Conservation (phyloP, 192 early-diverging fungal genomes). For the Backusella sp. region DNA sequence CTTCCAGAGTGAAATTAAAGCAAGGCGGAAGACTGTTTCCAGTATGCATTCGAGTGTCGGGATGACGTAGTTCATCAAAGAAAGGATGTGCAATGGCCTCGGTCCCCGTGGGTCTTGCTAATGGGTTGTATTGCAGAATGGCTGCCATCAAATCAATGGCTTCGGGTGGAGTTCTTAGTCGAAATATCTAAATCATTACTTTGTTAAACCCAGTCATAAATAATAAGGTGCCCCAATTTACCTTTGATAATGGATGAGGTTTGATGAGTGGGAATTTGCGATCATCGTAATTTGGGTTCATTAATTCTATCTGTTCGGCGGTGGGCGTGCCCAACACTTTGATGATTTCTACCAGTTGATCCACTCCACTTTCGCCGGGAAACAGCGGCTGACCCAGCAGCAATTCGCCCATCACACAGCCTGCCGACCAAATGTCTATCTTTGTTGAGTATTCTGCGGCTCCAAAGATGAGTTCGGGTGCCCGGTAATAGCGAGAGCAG, state of each 20-base stretch:
- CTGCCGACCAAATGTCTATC: constrained; percentile 94
- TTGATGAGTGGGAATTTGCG: constrained; percentile 99
- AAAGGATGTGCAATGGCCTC: constrained; percentile 94
- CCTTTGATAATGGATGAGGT: constrained; percentile 86
- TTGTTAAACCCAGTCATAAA: too few relatives aligned
- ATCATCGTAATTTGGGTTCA: constrained; percentile 98
- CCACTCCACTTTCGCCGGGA: constrained; percentile 95
- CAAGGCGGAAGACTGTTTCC: constrained; percentile 83
- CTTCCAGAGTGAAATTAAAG: constrained; percentile 87
- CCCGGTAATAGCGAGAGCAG: constrained; percentile 96
- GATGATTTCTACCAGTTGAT: constrained; percentile 99
- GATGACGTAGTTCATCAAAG: constrained; percentile 95
- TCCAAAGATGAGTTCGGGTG: constrained; percentile 96
- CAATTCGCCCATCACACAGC: constrained; percentile 96
- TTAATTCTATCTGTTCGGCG: constrained; percentile 91
- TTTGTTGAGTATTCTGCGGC: constrained; percentile 89
- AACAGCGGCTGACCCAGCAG: constrained; percentile 93
- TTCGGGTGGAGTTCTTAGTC: constrained; percentile 79
- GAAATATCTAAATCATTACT: constrained; percentile 69
- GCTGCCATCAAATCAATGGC: constrained; percentile 83
- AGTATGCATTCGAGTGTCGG: constrained; percentile 77
- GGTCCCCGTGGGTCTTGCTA: constrained; percentile 75
- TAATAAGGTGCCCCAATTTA: constrained; percentile 17
- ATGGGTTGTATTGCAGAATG: constrained; percentile 91
- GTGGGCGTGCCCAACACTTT: constrained; percentile 98